Conservation (phyloP, 2,329 filamentous ascomycete genomes). For the Beauveria sp. region DNA sequence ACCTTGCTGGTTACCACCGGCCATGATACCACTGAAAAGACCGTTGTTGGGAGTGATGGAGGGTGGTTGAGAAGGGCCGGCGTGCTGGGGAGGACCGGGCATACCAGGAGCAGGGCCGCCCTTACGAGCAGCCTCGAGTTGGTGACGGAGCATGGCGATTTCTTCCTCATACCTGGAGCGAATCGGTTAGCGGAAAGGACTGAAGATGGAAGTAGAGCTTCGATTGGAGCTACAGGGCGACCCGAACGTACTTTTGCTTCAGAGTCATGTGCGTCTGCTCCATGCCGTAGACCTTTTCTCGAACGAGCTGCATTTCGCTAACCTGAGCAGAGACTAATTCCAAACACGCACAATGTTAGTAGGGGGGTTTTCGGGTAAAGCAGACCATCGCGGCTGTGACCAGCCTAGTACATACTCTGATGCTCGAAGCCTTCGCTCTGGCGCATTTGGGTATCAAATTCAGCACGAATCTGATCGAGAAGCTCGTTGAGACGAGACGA, state of each 20-base stretch:
- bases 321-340: slow-evolving; percentile 75
- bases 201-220: slow-evolving; percentile 24
- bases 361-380: slow-evolving; percentile 1
- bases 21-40: slow-evolving; percentile 93
- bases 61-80: slow-evolving; percentile 72
- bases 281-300: slow-evolving; percentile 86
- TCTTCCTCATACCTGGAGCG: slow-evolving; percentile 80
- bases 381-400: slow-evolving; percentile 1
- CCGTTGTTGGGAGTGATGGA: slow-evolving; percentile 88
- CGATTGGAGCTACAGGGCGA: background rate
- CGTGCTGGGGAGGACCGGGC: slow-evolving; percentile 64
- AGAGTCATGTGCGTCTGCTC: slow-evolving; percentile 83
- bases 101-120: slow-evolving; percentile 50
- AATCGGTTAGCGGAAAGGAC: slow-evolving; percentile 6
- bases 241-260: slow-evolving; percentile 68
- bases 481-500: slow-evolving; percentile 75
- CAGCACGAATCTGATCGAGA: slow-evolving; percentile 79
- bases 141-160: slow-evolving; percentile 74
- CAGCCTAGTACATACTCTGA: slow-evolving; percentile 64
- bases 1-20: slow-evolving; percentile 74
- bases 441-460: slow-evolving; percentile 80
- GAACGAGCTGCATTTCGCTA: slow-evolving; percentile 89
- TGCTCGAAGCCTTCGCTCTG: slow-evolving; percentile 84
- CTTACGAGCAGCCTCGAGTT: slow-evolving; percentile 70
- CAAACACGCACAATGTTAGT: slow-evolving; percentile 19